A percentile compares a stretch with the other conserved stretches of the same genome.
These are phyloP conservation scores for Sarocladium kiliense DNA, from an alignment of 2,329 filamentous ascomycete species.

Conservation along the genomic window DNA sequence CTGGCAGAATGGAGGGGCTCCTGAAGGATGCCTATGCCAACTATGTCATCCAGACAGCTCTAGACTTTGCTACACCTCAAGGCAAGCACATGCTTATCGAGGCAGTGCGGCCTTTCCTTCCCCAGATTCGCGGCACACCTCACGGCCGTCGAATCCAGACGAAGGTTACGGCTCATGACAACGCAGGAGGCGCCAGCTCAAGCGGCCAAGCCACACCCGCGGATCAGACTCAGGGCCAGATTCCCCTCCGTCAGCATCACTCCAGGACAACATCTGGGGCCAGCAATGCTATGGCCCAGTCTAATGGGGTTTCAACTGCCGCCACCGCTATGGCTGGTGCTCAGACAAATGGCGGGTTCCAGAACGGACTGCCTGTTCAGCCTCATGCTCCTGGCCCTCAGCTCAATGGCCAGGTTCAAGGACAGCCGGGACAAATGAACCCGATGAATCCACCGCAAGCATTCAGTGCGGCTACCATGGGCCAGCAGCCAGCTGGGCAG, in stretches of 20 bases:
- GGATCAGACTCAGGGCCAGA: constrained; percentile 50
- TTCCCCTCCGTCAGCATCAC: constrained; percentile 38
- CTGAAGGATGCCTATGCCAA: constrained; percentile 93
- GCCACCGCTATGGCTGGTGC: constrained; percentile 9
- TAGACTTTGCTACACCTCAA: constrained; percentile 73
- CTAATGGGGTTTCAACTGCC: not conserved
- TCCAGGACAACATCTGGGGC: constrained; percentile 17
- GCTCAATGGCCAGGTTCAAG: not conserved
- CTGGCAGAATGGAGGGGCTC: constrained; percentile 78
- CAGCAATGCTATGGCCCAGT: constrained; percentile 9
- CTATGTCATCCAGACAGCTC: constrained; percentile 95
- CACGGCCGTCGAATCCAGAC: constrained; percentile 90
- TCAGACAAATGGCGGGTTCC: constrained; percentile 12
- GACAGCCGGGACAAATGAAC: not conserved
- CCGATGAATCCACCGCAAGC: not conserved
- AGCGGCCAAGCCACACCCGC: constrained; percentile 48
- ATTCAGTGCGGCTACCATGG: not conserved
- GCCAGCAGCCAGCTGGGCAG: constrained; percentile 12
- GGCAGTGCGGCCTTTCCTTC: constrained; percentile 76
- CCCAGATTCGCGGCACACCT: constrained; percentile 81
- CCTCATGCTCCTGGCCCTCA: not conserved
- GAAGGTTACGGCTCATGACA: constrained; percentile 68
- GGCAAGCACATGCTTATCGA: constrained; percentile 76
- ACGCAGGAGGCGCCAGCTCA: constrained; percentile 33
- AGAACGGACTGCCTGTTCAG: not conserved